Conservation (phyloP, 2,329 filamentous ascomycete genomes). For the Fusarium chaquense region DNA sequence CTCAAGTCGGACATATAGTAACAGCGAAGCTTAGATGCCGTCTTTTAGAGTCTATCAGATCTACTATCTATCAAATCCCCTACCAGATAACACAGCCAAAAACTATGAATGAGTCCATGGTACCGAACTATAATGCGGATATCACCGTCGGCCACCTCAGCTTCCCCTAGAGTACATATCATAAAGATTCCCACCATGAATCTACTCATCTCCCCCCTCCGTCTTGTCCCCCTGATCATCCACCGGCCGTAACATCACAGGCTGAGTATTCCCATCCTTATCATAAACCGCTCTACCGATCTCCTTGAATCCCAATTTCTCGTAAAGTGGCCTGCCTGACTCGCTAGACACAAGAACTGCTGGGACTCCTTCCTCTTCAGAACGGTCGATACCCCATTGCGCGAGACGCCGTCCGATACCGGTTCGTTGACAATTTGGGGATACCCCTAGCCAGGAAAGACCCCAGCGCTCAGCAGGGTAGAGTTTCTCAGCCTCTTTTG, state of each 20-base stretch:
- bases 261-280: neutral
- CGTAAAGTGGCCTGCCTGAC: conserved; percentile 3
- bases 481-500: neutral
- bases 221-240: neutral
- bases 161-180: too few species aligned
- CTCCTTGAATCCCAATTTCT: conserved; percentile 24
- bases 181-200: neutral
- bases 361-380: conserved; percentile 21
- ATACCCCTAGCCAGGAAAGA: conserved; percentile 22
- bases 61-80: too few species aligned
- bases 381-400: conserved; percentile 30
- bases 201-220: neutral
- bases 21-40: too few species aligned
- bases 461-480: conserved; percentile 29
- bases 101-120: too few species aligned
- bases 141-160: too few species aligned
- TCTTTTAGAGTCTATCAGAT: too few species aligned
- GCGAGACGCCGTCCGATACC: conserved; percentile 23
- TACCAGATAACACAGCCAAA: too few species aligned
- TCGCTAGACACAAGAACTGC: conserved; percentile 22
- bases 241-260: conserved; percentile 22
- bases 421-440: conserved; percentile 19
- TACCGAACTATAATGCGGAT: too few species aligned
- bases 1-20: too few species aligned
- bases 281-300: neutral